Conservation (phyloP, 1,284 basidiomycete genomes). For the Ceratobasidium papillatum region DNA sequence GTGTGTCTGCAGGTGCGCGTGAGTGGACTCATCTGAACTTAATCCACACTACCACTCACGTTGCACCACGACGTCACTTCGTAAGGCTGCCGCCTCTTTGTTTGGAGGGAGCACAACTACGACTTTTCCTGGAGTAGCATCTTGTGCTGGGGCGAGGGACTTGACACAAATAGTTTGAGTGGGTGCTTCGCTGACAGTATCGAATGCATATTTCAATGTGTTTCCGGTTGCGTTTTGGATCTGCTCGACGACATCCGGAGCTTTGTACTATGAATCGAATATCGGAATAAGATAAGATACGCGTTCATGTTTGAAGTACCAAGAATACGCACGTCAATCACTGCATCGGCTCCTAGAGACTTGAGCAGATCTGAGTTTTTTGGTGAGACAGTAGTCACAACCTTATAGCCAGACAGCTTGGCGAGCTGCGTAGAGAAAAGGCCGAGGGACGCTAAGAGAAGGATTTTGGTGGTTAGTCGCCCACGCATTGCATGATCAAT, state of each 20-base stretch:
- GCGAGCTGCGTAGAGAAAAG: conserved; percentile 53
- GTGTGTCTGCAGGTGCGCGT: conserved; percentile 42
- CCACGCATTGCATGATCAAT: neutral
- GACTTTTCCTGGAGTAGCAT: conserved; percentile 41
- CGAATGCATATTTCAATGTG: conserved; percentile 42
- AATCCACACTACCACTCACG: neutral
- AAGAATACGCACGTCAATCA: conserved; percentile 46
- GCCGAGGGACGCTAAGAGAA: conserved; percentile 47
- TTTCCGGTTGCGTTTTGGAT: conserved; percentile 47
- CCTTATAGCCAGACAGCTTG: conserved; percentile 50
- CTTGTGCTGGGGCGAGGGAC: conserved; percentile 42
- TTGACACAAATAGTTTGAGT: conserved; percentile 1
- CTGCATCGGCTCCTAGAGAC: conserved; percentile 52
- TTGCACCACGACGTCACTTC: conserved; percentile 22
- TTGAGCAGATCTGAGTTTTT: conserved; percentile 51
- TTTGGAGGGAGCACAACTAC: conserved; percentile 20
- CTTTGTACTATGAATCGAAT: conserved; percentile 1
- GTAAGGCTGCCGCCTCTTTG: conserved; percentile 1
- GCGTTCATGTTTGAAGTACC: neutral
- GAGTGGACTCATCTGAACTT: neutral
- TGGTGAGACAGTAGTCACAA: conserved; percentile 52
- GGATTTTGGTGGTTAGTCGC: too few species aligned
- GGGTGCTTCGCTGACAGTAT: conserved; percentile 31
- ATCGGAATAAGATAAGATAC: neutral
- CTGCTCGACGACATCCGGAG: conserved; percentile 43